Conservation (phyloP, 2,329 filamentous ascomycete genomes). For the Penicillium sp. region DNA sequence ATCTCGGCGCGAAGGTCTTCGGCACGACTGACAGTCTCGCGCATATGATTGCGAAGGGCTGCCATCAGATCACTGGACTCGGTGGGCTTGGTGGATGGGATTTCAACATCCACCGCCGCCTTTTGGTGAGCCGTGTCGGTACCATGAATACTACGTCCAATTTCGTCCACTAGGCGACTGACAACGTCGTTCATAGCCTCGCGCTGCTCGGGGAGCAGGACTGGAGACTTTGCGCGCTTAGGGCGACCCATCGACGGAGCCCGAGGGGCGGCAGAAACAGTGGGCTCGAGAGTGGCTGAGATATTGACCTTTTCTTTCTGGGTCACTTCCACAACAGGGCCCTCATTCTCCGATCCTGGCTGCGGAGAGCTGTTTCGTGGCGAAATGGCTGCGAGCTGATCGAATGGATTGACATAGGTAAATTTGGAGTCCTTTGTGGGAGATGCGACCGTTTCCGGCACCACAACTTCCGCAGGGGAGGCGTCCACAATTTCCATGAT, state of each 20-base stretch:
- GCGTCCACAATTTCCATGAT: constrained; percentile 14
- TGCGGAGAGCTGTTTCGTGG: constrained; percentile 55
- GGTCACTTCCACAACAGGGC: constrained; percentile 33
- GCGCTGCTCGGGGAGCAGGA: constrained; percentile 36
- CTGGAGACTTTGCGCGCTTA: constrained; percentile 20
- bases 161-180: constrained; percentile 56
- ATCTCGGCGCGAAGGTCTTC: constrained; percentile 46
- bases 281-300: constrained; percentile 16
- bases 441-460: constrained; percentile 36
- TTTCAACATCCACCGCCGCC: constrained; percentile 49
- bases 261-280: neutral
- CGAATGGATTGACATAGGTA: constrained; percentile 67
- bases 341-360: constrained; percentile 35
- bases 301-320: constrained; percentile 20
- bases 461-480: constrained; percentile 17
- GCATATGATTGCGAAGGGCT: constrained; percentile 26
- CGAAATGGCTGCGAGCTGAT: constrained; percentile 61
- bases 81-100: constrained; percentile 28
- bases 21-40: constrained; percentile 40
- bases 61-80: constrained; percentile 33
- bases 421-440: constrained; percentile 47
- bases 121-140: constrained; percentile 16
- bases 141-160: constrained; percentile 50
- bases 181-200: constrained; percentile 69
- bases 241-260: constrained; percentile 10